Conservation (phyloP, 1,284 basidiomycete species). For the Pseudozyma hubeiensis region DNA sequence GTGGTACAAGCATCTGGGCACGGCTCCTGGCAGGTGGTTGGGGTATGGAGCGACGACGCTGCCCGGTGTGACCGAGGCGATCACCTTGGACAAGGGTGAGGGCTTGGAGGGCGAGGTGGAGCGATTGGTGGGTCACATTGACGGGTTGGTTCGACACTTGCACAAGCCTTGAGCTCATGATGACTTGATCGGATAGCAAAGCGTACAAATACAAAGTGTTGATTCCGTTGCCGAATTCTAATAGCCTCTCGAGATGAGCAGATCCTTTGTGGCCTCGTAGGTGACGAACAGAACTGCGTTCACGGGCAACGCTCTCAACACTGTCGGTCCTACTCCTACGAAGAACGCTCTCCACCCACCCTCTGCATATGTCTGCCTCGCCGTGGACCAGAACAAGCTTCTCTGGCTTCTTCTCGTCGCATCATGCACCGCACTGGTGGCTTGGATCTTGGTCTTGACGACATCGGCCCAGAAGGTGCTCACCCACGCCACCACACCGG, state of each 20-base stretch:
- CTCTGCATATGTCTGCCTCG: slow-evolving; percentile 28
- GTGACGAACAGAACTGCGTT: slow-evolving; percentile 60
- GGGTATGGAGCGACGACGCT: slow-evolving; percentile 87
- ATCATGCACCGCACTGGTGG: slow-evolving; percentile 6
- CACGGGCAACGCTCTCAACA: slow-evolving; percentile 57
- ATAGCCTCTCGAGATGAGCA: slow-evolving; percentile 28
- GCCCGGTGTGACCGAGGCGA: slow-evolving; percentile 80
- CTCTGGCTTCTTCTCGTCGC: not conserved
- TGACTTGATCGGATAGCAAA: not conserved
- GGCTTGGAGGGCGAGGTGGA: slow-evolving; percentile 52
- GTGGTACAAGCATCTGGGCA: slow-evolving; percentile 87
- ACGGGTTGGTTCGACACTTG: slow-evolving; percentile 23
- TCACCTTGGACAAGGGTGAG: slow-evolving; percentile 64
- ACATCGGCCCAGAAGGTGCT: slow-evolving; percentile 64
- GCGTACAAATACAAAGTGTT: slow-evolving; percentile 1
- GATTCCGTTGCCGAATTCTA: not conserved
- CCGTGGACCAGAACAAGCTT: slow-evolving; percentile 30
- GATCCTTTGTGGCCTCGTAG: slow-evolving; percentile 44
- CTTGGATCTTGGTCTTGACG: slow-evolving; percentile 64
- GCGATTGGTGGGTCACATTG: slow-evolving; percentile 46
- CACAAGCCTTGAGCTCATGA: slow-evolving; percentile 15
- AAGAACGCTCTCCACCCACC: slow-evolving; percentile 58
- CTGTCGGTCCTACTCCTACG: slow-evolving; percentile 56
- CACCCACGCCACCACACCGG: slow-evolving; percentile 61
- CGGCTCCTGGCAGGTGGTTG: slow-evolving; percentile 89